Base-by-base conservation (phyloP, 306 rosid genomes). In the Calophaca sinica region DNA sequence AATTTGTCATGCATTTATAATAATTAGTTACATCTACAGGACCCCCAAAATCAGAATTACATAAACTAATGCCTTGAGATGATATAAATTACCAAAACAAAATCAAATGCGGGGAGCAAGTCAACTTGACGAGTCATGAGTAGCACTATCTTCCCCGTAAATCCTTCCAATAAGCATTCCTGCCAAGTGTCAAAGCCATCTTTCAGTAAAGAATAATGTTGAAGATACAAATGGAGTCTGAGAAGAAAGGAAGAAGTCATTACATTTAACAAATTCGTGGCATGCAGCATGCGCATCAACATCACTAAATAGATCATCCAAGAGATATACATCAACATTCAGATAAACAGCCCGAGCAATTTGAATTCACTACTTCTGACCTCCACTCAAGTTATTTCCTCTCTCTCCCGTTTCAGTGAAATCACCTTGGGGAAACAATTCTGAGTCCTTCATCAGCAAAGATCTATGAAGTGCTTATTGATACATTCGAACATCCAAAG, bases 101-200 rank as follows among this genome's bases (percentile, higher is more conserved):
- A 67, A 38, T 83, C 79, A 74, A 87, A 85, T 36, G 84, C 83
- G 1, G 85, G 89, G 63, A 88, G 88, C 70, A 83, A 88, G 45
- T 88, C 89, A 26, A 88, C 88, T 88, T 88, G 91, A 57, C 85
- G 88, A 44, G 91, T 85, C 65, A 88, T 87, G 0, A 88, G 83
- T 41, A 85, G 51, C 4, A 88, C 85, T 0, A 85, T 88, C 80
- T 88, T 88, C 72, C 46, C 71, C 5, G 78, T 2, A 45, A 85
- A 84, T 48, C 83, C 86, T 73, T 86, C 78, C 83, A 85, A 68
- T 62, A 83, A 70, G 53, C 83, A 88, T 58, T 85, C 85, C 89
- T 85, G 79, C 6, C 5, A 71, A 68, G 10, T 55, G 73, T 26
- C 15, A 15, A 53, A 62, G 3, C 11, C 35, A 70, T 44, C 3